These are phyloP conservation scores for Backusella morwellensis DNA, from an alignment of 192 early-diverging fungal genomes.

Conservation along the genomic window DNA sequence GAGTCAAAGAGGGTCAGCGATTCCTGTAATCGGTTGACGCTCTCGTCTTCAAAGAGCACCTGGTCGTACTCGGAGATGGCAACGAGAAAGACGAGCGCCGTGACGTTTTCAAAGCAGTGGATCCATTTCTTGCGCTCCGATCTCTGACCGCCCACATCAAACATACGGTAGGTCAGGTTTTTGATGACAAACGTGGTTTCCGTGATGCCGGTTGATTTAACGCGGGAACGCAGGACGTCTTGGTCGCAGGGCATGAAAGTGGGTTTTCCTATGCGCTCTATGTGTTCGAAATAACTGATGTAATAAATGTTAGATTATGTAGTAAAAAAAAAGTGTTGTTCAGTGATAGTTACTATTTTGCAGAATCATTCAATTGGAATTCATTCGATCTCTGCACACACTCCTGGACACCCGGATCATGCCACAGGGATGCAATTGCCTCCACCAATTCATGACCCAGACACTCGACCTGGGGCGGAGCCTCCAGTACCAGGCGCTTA, in stretches of 20 bases:
- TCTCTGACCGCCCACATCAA: constrained; percentile 97
- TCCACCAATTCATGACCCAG: constrained; percentile 76
- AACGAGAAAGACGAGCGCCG: constrained; percentile 92
- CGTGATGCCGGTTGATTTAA: constrained; percentile 97
- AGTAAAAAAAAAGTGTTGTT: not conserved
- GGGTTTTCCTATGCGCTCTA: constrained; percentile 78
- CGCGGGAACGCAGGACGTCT: constrained; percentile 94
- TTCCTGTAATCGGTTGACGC: constrained; percentile 95
- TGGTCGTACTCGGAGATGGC: constrained; percentile 97
- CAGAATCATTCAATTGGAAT: constrained; percentile 96
- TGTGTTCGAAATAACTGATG: constrained; percentile 86
- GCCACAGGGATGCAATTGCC: constrained; percentile 84
- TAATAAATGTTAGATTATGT: not conserved
- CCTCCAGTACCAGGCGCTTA: constrained; percentile 70
- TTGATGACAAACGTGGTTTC: constrained; percentile 91
- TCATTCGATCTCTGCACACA: constrained; percentile 82
- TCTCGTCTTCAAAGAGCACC: constrained; percentile 92
- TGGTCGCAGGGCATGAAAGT: constrained; percentile 91
- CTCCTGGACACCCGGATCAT: constrained; percentile 78
- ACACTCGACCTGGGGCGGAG: constrained; percentile 83
- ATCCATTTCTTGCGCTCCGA: constrained; percentile 99
- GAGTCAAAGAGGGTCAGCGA: constrained; percentile 95
- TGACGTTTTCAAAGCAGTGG: constrained; percentile 97
- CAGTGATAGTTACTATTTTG: constrained; percentile 69
- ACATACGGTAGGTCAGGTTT: constrained; percentile 92